Evolutionary conservation across 2,329 filamentous ascomycete species (phyloP).

Genomic region (Ascomycota sp.): DNA sequence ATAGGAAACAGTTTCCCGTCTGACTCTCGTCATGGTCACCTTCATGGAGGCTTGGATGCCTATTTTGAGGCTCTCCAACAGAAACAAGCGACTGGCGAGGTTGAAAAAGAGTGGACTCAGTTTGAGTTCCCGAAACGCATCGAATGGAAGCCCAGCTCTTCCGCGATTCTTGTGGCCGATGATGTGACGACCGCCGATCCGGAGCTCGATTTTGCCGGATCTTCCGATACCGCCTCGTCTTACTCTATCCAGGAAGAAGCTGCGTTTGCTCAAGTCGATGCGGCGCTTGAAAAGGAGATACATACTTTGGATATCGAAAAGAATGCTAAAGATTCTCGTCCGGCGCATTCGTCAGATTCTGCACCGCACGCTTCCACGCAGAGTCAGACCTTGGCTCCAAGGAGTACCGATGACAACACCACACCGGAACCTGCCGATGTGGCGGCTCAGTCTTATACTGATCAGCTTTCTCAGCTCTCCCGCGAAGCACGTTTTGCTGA

Average conservation of each 20-base stretch:
- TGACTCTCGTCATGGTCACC: constrained; percentile 33
- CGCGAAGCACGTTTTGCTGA: constrained; percentile 58
- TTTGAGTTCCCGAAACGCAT: constrained; percentile 77
- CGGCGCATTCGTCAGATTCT: constrained; percentile 15
- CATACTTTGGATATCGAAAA: constrained; percentile 28
- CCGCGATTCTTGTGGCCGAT: constrained; percentile 38
- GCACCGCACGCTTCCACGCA: constrained; percentile 18
- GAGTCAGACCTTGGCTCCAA: constrained; percentile 22
- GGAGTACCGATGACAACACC: constrained; percentile 30
- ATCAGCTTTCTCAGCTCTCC: constrained; percentile 57
- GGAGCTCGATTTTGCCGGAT: constrained; percentile 3
- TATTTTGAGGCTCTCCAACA: constrained; percentile 85
- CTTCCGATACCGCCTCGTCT: constrained; percentile 16
- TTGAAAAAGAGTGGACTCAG: constrained; percentile 74
- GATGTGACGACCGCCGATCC: constrained; percentile 19
- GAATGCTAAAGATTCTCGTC: constrained; percentile 20
- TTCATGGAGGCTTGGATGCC: constrained; percentile 56
- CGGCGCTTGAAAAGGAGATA: constrained; percentile 63
- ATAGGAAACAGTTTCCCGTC: constrained; percentile 24
- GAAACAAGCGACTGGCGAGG: constrained; percentile 39
- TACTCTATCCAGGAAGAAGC: constrained; percentile 29
- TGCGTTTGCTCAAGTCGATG: constrained; percentile 64
- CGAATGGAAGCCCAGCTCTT: constrained; percentile 57
- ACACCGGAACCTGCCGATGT: constrained; percentile 38
- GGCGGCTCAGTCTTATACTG: constrained; percentile 52